These are phyloP conservation scores for Geranium rotundifolium DNA, from an alignment of 345 rosid species.

Conservation along the genomic window DNA sequence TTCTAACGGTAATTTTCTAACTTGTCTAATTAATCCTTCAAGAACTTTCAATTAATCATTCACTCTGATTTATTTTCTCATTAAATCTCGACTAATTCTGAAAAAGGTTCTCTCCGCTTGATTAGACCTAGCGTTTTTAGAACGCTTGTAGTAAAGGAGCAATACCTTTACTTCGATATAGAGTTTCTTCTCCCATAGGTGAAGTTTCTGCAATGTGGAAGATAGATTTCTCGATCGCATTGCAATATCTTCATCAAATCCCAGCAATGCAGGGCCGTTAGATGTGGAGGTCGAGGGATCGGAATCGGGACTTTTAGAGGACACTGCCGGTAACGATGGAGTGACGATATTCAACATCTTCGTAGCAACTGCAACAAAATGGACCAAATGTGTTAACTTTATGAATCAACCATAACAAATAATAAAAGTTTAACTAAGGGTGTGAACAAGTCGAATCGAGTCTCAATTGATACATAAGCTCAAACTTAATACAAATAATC, in stretches of 20 bases:
- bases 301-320: constrained; percentile 41
- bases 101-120: too few relatives aligned
- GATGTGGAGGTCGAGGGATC: constrained; percentile 27
- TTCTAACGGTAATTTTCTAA: too few relatives aligned
- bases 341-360: constrained; percentile 57
- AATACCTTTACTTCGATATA: constrained; percentile 82
- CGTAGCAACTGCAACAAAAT: constrained; percentile 29
- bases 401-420: constrained; percentile 1
- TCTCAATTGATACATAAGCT: too few relatives aligned
- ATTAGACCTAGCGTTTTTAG: too few relatives aligned
- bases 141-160: too few relatives aligned
- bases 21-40: not conserved
- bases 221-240: constrained; percentile 67
- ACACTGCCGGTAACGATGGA: constrained; percentile 38
- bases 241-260: constrained; percentile 59
- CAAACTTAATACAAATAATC: too few relatives aligned
- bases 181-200: constrained; percentile 95
- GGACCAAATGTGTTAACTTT: constrained; percentile 1
- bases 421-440: too few relatives aligned
- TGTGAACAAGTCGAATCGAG: too few relatives aligned
- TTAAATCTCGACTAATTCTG: too few relatives aligned
- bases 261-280: constrained; percentile 30
- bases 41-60: too few relatives aligned
- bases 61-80: too few relatives aligned
- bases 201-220: constrained; percentile 73